Base-by-base conservation (phyloP, 2,329 filamentous ascomycete genomes). In the Raffaelea deltoideospora region DNA sequence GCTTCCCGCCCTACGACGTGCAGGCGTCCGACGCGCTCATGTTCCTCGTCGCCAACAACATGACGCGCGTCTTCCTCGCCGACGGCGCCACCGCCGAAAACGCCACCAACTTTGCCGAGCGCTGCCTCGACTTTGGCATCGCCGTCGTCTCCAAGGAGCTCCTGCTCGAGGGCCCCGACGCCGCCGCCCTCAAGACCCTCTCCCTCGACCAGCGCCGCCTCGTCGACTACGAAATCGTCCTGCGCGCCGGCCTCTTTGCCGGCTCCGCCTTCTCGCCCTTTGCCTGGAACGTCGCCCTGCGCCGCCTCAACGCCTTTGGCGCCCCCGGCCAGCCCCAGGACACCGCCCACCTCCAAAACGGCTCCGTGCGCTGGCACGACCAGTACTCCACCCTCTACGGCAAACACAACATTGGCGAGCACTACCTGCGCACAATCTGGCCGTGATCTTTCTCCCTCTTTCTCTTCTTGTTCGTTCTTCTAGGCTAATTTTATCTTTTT, bases 221-320 rank as follows among this genome's bases (percentile, higher is more conserved):
- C 17, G 57, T 69, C 7, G 66, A 71, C 47, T 68, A 63, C 48
- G 61, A 68, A 43, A 57, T 70, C 4, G 49, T 68, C 44, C 49
- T 60, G 35, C 52, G 60, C 20, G 58, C 59, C 17, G 57, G 55
- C 10, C 48, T 58, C 15, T 59, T 68, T 39, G 55, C 56, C 1
- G 65, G 65, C 0, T 50, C 60, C 10, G 56, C 59, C 9, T 57
- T 57, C 46, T 64, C 60, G 39, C 57, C 53, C 40, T 65, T 67
- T 37, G 57, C 58, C 13, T 67, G 63, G 57, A 62, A 61, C 37
- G 45, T 69, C 14, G 63, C 62, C 10, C 45, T 66, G 41, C 51
- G 56, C 19, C 54, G 64, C 38, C 40, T 43, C 20, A 41, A 48
- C 23, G 50, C 49, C 8, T 52, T 48, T 21, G 51, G 48, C n/a